phyloP scores from a whole-genome alignment of 768 basidiomycete genomes.

The Cantharellus anzutake region DNA sequence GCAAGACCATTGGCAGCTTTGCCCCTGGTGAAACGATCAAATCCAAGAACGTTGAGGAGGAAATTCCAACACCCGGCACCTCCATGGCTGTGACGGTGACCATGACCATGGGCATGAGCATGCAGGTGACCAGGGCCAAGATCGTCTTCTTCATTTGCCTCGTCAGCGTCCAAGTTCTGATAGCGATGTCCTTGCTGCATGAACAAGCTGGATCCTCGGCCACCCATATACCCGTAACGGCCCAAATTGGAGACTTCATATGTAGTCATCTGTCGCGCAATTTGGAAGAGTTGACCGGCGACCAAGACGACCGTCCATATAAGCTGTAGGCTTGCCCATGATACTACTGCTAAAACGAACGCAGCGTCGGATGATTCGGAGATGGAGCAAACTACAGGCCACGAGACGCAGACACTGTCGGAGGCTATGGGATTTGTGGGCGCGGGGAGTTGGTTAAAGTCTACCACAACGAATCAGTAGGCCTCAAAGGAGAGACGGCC shows the following conservation, averaged over 20 bases:
- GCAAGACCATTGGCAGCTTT: constrained; percentile 76
- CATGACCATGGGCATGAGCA: constrained; percentile 24
- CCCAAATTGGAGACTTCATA: constrained; percentile 91
- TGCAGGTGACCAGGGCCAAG: constrained; percentile 19
- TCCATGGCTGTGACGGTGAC: constrained; percentile 16
- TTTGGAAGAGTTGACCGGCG: constrained; percentile 76
- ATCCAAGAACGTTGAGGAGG: constrained; percentile 76
- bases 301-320: constrained; percentile 84
- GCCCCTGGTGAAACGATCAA: constrained; percentile 87
- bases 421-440: constrained; percentile 1
- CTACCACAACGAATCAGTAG: constrained; percentile 14
- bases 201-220: constrained; percentile 42
- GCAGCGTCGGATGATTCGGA: constrained; percentile 42
- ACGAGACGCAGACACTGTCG: background rate
- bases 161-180: constrained; percentile 20
- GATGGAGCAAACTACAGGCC: constrained; percentile 37
- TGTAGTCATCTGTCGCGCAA: constrained; percentile 87
- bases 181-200: constrained; percentile 71
- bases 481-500: background rate
- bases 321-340: constrained; percentile 88
- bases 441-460: constrained; percentile 20
- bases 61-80: constrained; percentile 33
- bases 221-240: constrained; percentile 93
- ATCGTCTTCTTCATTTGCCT: constrained; percentile 27
- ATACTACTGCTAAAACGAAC: constrained; percentile 63